phyloP scores from a whole-genome alignment of 208 protist species.

The Crithidia sp. region DNA sequence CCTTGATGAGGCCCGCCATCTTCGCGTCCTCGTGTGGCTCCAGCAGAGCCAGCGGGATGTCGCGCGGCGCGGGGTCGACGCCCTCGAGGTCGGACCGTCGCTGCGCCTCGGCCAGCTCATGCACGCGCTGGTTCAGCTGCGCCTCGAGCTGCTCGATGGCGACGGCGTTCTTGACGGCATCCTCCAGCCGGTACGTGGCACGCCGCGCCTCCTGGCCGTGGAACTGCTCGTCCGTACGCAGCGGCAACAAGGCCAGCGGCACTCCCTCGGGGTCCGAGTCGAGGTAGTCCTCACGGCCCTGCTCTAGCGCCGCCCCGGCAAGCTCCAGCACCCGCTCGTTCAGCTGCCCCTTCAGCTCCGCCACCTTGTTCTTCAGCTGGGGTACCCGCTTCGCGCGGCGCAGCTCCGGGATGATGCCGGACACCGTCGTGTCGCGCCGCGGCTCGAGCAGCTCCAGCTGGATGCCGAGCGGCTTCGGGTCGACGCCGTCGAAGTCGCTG shows the following conservation, averaged over 20 bases:
- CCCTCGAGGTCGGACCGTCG: slow-evolving; percentile 63
- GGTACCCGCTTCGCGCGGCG: slow-evolving; percentile 39
- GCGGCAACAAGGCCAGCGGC: slow-evolving; percentile 50
- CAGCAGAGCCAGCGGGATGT: slow-evolving; percentile 64
- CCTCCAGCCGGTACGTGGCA: slow-evolving; percentile 50
- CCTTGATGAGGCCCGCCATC: slow-evolving; percentile 43
- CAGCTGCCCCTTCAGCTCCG: slow-evolving; percentile 48
- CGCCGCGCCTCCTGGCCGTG: slow-evolving; percentile 57
- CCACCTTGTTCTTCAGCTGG: slow-evolving; percentile 36
- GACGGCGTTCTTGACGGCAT: slow-evolving; percentile 44
- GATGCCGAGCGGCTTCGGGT: slow-evolving; percentile 63
- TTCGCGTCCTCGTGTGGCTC: slow-evolving; percentile 63
- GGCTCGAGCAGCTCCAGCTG: slow-evolving; percentile 65
- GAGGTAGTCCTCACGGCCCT: slow-evolving; percentile 62
- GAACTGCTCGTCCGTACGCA: slow-evolving; percentile 59
- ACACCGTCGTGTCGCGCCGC: slow-evolving; percentile 50
- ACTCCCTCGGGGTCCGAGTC: slow-evolving; percentile 63
- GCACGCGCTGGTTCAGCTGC: slow-evolving; percentile 60
- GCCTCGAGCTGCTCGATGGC: slow-evolving; percentile 50
- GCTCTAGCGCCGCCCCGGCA: slow-evolving; percentile 49
- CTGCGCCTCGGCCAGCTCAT: slow-evolving; percentile 64
- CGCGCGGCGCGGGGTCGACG: slow-evolving; percentile 52
- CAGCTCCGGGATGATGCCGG: slow-evolving; percentile 48
- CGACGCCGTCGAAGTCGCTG: slow-evolving; percentile 64
- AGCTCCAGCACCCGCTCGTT: slow-evolving; percentile 51